These are phyloP conservation scores for Talaromyces sp. DNA, from an alignment of 2,329 filamentous ascomycete species.

Conservation along the genomic window DNA sequence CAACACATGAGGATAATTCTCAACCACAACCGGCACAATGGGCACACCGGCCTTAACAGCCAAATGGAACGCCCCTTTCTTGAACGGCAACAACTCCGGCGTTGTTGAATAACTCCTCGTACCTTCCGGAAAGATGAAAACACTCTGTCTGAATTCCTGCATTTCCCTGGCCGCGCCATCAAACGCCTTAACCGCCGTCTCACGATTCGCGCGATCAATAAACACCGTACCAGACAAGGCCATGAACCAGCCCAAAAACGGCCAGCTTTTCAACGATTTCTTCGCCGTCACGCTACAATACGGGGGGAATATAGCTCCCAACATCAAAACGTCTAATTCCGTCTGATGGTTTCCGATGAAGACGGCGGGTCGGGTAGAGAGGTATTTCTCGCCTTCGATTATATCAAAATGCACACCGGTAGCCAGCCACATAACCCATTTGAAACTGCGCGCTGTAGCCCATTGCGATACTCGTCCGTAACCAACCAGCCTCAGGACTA, in stretches of 20 bases:
- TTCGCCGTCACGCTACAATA: slow-evolving; percentile 94
- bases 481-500: slow-evolving; percentile 65
- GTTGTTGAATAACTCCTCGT: slow-evolving; percentile 84
- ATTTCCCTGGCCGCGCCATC: slow-evolving; percentile 77
- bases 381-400: slow-evolving; percentile 61
- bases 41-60: slow-evolving; percentile 91
- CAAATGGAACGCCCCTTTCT: slow-evolving; percentile 97
- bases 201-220: slow-evolving; percentile 83
- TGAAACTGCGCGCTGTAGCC: slow-evolving; percentile 73
- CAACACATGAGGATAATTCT: slow-evolving; percentile 72
- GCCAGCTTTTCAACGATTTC: slow-evolving; percentile 69
- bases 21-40: slow-evolving; percentile 77
- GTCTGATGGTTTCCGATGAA: slow-evolving; percentile 95
- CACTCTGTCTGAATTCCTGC: slow-evolving; percentile 58
- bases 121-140: slow-evolving; percentile 64
- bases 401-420: slow-evolving; percentile 73
- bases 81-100: slow-evolving; percentile 84
- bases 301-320: slow-evolving; percentile 81
- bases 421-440: slow-evolving; percentile 66
- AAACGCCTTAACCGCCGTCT: slow-evolving; percentile 80
- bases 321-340: slow-evolving; percentile 88
- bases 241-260: slow-evolving; percentile 95
- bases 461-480: slow-evolving; percentile 77
- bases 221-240: slow-evolving; percentile 82
- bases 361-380: slow-evolving; percentile 72